phyloP scores from a whole-genome alignment of 1,139 yeast species.

The Blastobotrys arbuscula region DNA sequence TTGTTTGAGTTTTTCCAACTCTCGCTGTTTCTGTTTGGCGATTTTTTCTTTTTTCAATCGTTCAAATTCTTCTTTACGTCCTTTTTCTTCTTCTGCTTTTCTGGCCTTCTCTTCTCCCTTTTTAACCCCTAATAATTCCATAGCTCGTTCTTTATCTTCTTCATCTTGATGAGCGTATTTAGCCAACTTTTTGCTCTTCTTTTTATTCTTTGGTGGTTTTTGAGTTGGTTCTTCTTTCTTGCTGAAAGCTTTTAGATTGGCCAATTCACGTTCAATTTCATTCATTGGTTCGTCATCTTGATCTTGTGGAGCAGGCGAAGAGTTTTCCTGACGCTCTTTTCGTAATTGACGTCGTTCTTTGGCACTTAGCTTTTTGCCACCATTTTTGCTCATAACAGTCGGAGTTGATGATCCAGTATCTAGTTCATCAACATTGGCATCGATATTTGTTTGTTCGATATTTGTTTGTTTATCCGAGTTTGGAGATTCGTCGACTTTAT shows the following conservation, averaged over 20 bases:
- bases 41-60: slow-evolving; percentile 32
- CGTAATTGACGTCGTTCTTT: slow-evolving; percentile 15
- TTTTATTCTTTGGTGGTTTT: slow-evolving; percentile 48
- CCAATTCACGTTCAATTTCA: slow-evolving; percentile 12
- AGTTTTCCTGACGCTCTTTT: slow-evolving; percentile 21
- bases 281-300: slow-evolving; percentile 15
- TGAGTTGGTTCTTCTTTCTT: slow-evolving; percentile 16
- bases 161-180: slow-evolving; percentile 92
- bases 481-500: background rate
- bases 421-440: background rate
- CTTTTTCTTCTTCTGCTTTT: slow-evolving; percentile 28
- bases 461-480: background rate
- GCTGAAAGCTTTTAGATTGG: slow-evolving; percentile 17
- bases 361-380: slow-evolving; percentile 13
- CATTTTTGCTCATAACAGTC: background rate
- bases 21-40: slow-evolving; percentile 46
- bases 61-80: slow-evolving; percentile 35
- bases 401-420: background rate
- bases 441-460: background rate
- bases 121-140: slow-evolving; percentile 79
- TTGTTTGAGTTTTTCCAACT: slow-evolving; percentile 37
- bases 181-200: slow-evolving; percentile 71
- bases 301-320: slow-evolving; percentile 16
- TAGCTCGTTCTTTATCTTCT: slow-evolving; percentile 66
- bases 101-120: slow-evolving; percentile 51